Percentiles rank a stretch among this genome's conserved stretches.
Evolutionary conservation across 768 basidiomycete genomes (phyloP).

Genomic region (Psilocybe tampanensis): DNA sequence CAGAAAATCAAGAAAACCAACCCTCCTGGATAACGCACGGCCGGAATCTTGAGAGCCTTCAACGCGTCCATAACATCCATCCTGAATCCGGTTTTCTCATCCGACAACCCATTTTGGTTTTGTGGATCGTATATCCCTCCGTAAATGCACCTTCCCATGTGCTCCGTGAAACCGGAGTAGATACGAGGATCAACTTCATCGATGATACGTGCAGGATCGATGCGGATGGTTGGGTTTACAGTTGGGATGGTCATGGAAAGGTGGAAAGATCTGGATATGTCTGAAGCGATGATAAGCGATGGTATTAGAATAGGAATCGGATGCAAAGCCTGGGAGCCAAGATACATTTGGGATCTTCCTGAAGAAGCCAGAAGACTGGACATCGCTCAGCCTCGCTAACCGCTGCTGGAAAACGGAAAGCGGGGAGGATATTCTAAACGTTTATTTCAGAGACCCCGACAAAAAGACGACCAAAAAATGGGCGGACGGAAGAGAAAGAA

Average conservation of each 20-base stretch:
- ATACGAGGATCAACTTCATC: constrained; percentile 50
- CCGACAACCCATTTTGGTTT: constrained; percentile 36
- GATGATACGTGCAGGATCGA: constrained; percentile 43
- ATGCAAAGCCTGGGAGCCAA: too few species aligned
- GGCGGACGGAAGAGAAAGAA: too few species aligned
- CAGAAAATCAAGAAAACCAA: constrained; percentile 15
- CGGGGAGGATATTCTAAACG: too few species aligned
- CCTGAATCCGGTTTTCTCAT: constrained; percentile 46
- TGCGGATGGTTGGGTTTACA: constrained; percentile 35
- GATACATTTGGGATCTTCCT: too few species aligned
- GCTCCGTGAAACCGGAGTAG: constrained; percentile 66
- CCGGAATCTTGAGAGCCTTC: constrained; percentile 47
- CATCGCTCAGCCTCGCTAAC: too few species aligned
- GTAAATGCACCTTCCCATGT: constrained; percentile 60
- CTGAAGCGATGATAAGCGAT: too few species aligned
- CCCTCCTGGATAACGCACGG: constrained; percentile 59
- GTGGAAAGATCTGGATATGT: too few species aligned
- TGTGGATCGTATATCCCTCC: constrained; percentile 47
- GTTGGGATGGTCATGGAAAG: constrained; percentile 4
- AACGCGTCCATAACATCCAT: constrained; percentile 50
- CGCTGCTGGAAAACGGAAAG: too few species aligned
- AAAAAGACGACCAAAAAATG: too few species aligned
- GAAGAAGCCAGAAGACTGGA: too few species aligned
- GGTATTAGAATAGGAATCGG: too few species aligned
- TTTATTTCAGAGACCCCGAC: too few species aligned